phyloP scores from a whole-genome alignment of 495 filamentous ascomycete species.

The Penicillium waksmanii region DNA sequence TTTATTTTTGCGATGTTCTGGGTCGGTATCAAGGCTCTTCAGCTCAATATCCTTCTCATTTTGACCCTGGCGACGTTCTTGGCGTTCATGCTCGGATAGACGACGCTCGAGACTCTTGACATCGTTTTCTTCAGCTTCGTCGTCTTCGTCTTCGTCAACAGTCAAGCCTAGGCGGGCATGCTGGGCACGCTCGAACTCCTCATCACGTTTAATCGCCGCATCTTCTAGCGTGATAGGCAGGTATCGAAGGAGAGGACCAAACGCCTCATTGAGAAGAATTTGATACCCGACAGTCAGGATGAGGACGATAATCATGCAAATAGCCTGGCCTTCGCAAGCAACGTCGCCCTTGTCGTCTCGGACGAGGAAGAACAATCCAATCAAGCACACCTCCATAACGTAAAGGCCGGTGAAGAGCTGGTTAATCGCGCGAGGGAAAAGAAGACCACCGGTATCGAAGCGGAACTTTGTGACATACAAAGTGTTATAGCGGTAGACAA shows the following conservation, averaged over 20 bases:
- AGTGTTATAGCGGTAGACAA: constrained; percentile 95
- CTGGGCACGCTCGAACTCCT: constrained; percentile 82
- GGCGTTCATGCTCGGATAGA: constrained; percentile 46
- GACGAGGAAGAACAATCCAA: constrained; percentile 91
- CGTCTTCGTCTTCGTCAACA: constrained; percentile 46
- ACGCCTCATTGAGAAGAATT: constrained; percentile 78
- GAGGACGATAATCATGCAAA: constrained; percentile 82
- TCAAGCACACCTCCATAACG: constrained; percentile 88
- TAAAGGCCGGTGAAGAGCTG: constrained; percentile 95
- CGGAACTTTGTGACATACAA: constrained; percentile 92
- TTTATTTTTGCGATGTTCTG: constrained; percentile 23
- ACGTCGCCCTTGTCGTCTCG: constrained; percentile 59
- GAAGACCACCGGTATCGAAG: constrained; percentile 88
- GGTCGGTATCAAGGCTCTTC: constrained; percentile 49
- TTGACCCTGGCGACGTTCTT: constrained; percentile 39
- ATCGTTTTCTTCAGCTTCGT: constrained; percentile 32
- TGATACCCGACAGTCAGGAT: constrained; percentile 81
- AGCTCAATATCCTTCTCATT: constrained; percentile 64
- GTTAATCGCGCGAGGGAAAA: constrained; percentile 93
- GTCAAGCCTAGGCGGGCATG: constrained; percentile 56
- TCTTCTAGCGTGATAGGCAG: constrained; percentile 96
- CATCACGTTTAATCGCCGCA: constrained; percentile 84
- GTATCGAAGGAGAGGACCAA: constrained; percentile 84
- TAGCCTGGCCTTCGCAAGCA: constrained; percentile 77
- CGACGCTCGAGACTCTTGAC: constrained; percentile 48